phyloP scores from a whole-genome alignment of 305 asterid genomes.

The Stenogyne calaminthoides region DNA sequence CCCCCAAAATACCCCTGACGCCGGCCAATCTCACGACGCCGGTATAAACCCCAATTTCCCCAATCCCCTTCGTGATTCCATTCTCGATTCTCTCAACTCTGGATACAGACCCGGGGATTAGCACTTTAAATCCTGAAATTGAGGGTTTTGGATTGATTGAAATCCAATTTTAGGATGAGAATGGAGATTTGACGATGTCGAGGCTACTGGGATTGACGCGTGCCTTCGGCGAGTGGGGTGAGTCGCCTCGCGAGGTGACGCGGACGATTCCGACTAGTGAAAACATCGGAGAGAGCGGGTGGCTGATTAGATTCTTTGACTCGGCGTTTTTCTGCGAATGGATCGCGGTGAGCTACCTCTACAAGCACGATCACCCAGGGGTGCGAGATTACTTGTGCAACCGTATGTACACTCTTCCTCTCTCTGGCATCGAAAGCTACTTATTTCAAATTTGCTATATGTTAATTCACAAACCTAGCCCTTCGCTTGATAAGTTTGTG shows the following conservation, averaged over 20 bases:
- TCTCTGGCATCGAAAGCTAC: conserved; percentile 85
- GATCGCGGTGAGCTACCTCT: conserved; percentile 95
- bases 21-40: conserved; percentile 39
- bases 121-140: conserved; percentile 34
- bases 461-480: conserved; percentile 92
- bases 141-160: conserved; percentile 51
- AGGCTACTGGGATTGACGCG: conserved; percentile 76
- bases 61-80: background rate
- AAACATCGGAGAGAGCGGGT: conserved; percentile 78
- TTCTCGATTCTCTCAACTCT: conserved; percentile 5
- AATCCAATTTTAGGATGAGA: conserved; percentile 40
- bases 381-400: conserved; percentile 89
- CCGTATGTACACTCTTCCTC: conserved; percentile 88
- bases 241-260: conserved; percentile 87
- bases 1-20: conserved; percentile 30
- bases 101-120: conserved; percentile 26
- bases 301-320: conserved; percentile 86
- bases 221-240: conserved; percentile 63
- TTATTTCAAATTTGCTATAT: conserved; percentile 86
- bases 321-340: conserved; percentile 90
- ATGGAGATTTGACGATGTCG: conserved; percentile 65
- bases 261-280: conserved; percentile 88
- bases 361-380: conserved; percentile 90
- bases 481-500: conserved; percentile 86
- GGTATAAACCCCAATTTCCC: conserved; percentile 20